These are phyloP conservation scores for Crithidia bombi DNA, from an alignment of 208 protist species.

Conservation along the genomic window DNA sequence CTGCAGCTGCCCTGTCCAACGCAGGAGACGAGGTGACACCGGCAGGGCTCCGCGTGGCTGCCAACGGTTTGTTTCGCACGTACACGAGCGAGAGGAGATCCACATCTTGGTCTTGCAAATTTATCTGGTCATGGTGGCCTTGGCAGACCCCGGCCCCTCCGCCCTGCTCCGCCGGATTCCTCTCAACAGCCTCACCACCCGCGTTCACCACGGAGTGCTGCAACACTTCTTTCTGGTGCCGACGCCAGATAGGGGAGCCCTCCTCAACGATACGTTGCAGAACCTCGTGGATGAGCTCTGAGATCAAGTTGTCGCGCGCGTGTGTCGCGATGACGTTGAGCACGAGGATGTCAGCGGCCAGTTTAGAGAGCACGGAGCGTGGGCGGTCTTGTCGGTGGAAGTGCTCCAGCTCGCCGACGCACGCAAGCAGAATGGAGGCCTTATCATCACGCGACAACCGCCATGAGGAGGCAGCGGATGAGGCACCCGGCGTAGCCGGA, in stretches of 20 bases:
- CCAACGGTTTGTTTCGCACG: slow-evolving; percentile 16
- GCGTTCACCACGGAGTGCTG: not conserved
- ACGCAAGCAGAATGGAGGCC: slow-evolving; percentile 62
- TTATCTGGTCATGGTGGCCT: no score
- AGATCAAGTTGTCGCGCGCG: slow-evolving; percentile 68
- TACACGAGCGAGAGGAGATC: not conserved
- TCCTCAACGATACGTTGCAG: slow-evolving; percentile 82
- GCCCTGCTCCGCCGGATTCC: no score
- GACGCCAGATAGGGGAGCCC: slow-evolving; percentile 59
- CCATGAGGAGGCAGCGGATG: not conserved
- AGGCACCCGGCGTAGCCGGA: no score
- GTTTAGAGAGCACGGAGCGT: slow-evolving; percentile 49
- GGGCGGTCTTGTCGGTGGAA: slow-evolving; percentile 62
- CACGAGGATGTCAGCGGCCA: slow-evolving; percentile 69
- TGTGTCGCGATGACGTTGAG: slow-evolving; percentile 80
- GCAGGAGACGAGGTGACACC: not conserved
- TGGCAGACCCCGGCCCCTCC: no score
- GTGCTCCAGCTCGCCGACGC: slow-evolving; percentile 68
- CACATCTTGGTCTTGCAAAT: not conserved
- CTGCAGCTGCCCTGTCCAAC: slow-evolving; percentile 8
- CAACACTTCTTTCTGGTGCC: slow-evolving; percentile 45
- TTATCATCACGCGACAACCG: slow-evolving; percentile 51
- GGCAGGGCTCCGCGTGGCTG: not conserved
- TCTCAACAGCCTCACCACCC: not conserved
- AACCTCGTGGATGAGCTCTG: slow-evolving; percentile 68